These are phyloP conservation scores for Pelargonium fulgidum DNA, from an alignment of 441 rosid genomes.

Conservation along the genomic window DNA sequence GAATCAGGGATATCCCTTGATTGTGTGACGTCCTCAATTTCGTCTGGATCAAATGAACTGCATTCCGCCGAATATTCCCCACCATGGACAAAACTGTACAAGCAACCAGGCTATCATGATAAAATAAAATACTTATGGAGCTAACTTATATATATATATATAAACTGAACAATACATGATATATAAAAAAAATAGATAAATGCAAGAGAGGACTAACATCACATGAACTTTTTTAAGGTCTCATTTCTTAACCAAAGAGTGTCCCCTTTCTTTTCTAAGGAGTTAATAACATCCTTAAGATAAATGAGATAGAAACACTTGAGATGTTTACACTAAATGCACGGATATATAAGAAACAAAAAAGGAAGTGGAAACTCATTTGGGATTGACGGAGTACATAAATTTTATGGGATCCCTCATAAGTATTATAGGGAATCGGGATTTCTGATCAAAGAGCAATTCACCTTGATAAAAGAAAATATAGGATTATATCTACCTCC, in stretches of 20 bases:
- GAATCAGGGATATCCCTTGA: slow-evolving; percentile 46
- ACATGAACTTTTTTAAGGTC: neutral
- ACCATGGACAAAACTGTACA: slow-evolving; percentile 30
- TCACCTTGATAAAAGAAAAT: neutral
- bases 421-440: neutral
- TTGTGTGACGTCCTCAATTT: slow-evolving; percentile 26
- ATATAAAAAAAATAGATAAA: neutral
- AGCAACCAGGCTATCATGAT: slow-evolving; percentile 12
- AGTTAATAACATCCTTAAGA: neutral
- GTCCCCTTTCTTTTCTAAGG: too few relatives aligned
- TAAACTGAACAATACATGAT: neutral
- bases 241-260: neutral
- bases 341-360: neutral
- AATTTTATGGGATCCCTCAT: too few relatives aligned
- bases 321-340: neutral
- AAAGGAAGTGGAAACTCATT: too few relatives aligned
- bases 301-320: neutral
- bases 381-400: too few relatives aligned
- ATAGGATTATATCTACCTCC: neutral
- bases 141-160: neutral
- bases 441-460: neutral
- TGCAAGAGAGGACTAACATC: neutral
- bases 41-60: slow-evolving; percentile 25
- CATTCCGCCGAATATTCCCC: slow-evolving; percentile 22
- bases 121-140: neutral